Conservation (phyloP, 306 rosid species). For the Castanospermum australe region DNA sequence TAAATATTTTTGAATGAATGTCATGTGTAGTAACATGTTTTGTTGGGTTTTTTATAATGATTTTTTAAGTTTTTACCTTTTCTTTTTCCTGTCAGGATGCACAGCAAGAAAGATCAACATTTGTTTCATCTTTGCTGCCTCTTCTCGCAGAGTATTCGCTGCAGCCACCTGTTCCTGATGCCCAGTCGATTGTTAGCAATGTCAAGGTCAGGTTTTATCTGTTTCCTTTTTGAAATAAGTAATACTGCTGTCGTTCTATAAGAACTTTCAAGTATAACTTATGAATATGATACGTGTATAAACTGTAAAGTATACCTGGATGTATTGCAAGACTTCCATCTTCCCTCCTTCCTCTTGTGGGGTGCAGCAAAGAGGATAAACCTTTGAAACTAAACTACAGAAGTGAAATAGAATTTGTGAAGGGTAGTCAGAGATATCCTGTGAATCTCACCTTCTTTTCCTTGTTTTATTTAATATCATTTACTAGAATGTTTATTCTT, state of each 20-base stretch:
- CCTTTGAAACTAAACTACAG: slow-evolving; percentile 6
- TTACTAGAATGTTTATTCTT: neutral
- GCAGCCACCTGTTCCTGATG: slow-evolving; percentile 88
- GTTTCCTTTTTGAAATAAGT: slow-evolving; percentile 19
- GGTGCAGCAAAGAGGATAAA: neutral
- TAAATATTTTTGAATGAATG: slow-evolving; percentile 24
- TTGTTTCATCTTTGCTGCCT: slow-evolving; percentile 85
- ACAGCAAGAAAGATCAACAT: slow-evolving; percentile 90
- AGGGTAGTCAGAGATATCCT: neutral
- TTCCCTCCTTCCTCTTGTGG: neutral
- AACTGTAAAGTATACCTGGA: neutral
- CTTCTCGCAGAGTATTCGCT: slow-evolving; percentile 90
- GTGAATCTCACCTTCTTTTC: neutral
- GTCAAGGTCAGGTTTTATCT: slow-evolving; percentile 66
- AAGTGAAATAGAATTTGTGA: neutral
- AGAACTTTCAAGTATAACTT: neutral
- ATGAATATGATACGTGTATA: neutral
- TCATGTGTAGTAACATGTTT: slow-evolving; percentile 4
- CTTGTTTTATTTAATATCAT: neutral
- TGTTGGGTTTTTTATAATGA: slow-evolving; percentile 13
- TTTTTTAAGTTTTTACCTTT: slow-evolving; percentile 12
- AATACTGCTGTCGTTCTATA: slow-evolving; percentile 2
- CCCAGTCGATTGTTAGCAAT: slow-evolving; percentile 87
- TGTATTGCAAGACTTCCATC: slow-evolving; percentile 9
- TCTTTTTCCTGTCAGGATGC: slow-evolving; percentile 67